Base-by-base conservation (phyloP, 1,139 yeast species). In the Debaryomycetaceae sp. region DNA sequence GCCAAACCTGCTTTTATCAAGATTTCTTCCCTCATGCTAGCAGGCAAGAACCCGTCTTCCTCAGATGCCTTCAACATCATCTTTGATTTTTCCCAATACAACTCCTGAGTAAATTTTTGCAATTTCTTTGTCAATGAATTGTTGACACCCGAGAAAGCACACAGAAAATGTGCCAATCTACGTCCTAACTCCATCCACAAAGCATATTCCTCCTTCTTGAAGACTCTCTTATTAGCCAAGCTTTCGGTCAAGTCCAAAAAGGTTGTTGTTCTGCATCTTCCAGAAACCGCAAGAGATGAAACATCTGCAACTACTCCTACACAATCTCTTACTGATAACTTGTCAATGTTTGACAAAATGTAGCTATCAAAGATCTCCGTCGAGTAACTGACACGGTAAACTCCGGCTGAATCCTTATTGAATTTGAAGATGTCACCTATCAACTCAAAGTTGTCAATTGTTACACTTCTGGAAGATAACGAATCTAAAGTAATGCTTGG, bases 261-360 rank as follows among this genome's bases (percentile, higher is more conserved):
- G 13, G 82, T 75, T 22, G 81, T 62, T 4, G 85, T 75, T 40
- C 74, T 60, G 36, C 72, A 68, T 40, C 75, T 57, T 6, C 91
- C 90, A 4, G 91, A 78, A 44, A 76, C 69, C 2, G 89, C 82
- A 37, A 81, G 74, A 2, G 87, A 74, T 4, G 76, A 68, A 2
- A 80, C 68, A 59, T 85, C 95, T 6, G 87, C 83, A 45, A 85
- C 69, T 42, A 86, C 62, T 4, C 88, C 90, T 49, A 85, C 79
- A 56, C 79, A 80, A 58, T 86, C 91, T 44, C 76, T 76, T 6
- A 78, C 62, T 3, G 84, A 68, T 39, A 85, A 66, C 44, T 69
- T 59, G 37, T 65, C 66, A 44, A 78, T 67, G 44, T 72, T 63
- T 3, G 75, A 65, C 40, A 80, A 63, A 43, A 82, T 72, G 42